phyloP scores from a whole-genome alignment of 768 basidiomycete species.

The Scleroderma citrinum region DNA sequence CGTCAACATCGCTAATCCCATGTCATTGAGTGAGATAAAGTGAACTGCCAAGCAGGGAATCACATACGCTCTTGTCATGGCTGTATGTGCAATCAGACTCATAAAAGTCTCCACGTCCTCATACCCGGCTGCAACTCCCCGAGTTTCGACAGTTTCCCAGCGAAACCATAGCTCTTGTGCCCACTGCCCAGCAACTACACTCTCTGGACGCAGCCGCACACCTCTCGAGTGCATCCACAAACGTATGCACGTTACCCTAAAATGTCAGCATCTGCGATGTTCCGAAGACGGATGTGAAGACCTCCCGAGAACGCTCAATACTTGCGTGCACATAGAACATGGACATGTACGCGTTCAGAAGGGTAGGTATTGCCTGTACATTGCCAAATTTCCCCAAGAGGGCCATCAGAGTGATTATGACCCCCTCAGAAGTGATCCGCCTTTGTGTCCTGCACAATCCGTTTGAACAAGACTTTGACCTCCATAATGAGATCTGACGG shows the following conservation, averaged over 20 bases:
- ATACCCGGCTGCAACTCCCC: slow-evolving; percentile 25
- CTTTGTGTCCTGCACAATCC: slow-evolving; percentile 43
- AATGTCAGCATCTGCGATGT: slow-evolving; percentile 25
- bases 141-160: slow-evolving; percentile 49
- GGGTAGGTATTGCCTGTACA: slow-evolving; percentile 52
- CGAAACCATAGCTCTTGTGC: slow-evolving; percentile 60
- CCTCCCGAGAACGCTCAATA: slow-evolving; percentile 41
- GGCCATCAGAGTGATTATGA: neutral
- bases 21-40: neutral
- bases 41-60: neutral
- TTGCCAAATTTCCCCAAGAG: slow-evolving; percentile 42
- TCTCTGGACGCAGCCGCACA: slow-evolving; percentile 47
- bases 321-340: slow-evolving; percentile 60
- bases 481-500: slow-evolving; percentile 65
- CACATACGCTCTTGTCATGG: slow-evolving; percentile 66
- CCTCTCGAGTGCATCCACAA: slow-evolving; percentile 62
- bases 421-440: no score
- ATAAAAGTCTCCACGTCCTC: slow-evolving; percentile 18
- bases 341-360: slow-evolving; percentile 78
- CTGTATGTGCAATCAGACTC: slow-evolving; percentile 56
- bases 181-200: slow-evolving; percentile 43
- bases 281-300: slow-evolving; percentile 49
- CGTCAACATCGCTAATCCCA: slow-evolving; percentile 46
- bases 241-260: slow-evolving; percentile 46
- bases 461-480: slow-evolving; percentile 54